Evolutionary conservation across 352 stramenopile species (phyloP).

Genomic region (Phytophthora citricola): DNA sequence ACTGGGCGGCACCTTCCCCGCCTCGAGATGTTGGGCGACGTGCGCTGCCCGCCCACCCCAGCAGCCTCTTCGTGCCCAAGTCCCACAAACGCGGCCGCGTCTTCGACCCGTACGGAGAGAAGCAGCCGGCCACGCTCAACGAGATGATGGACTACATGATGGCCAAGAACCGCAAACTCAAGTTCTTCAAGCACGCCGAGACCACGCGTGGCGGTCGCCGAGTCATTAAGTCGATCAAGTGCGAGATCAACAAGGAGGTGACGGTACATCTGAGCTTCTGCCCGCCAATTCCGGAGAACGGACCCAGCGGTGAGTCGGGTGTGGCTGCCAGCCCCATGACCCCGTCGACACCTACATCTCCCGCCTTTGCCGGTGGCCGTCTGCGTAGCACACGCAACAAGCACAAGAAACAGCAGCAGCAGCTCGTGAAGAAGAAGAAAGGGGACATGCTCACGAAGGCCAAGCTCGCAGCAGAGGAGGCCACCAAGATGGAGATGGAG

Average conservation of each 20-base stretch:
- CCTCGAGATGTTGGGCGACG: conserved; percentile 85
- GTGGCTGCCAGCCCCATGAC: conserved; percentile 89
- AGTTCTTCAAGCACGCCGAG: conserved; percentile 90
- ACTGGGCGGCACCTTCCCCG: conserved; percentile 69
- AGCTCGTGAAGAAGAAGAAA: conserved; percentile 89
- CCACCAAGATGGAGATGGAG: conserved; percentile 90
- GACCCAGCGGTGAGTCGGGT: conserved; percentile 79
- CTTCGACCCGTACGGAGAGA: conserved; percentile 86
- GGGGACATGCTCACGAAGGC: conserved; percentile 88
- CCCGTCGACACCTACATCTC: conserved; percentile 83
- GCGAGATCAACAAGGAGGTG: conserved; percentile 89
- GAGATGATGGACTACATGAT: conserved; percentile 93
- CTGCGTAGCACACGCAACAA: conserved; percentile 85
- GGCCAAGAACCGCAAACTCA: conserved; percentile 88
- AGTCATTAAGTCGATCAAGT: conserved; percentile 88
- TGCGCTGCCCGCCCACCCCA: conserved; percentile 73
- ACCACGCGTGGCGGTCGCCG: conserved; percentile 84
- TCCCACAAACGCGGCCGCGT: conserved; percentile 83
- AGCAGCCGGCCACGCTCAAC: conserved; percentile 82
- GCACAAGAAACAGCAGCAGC: conserved; percentile 83
- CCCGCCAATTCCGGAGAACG: conserved; percentile 80
- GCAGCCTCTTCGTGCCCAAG: conserved; percentile 81
- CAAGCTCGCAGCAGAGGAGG: conserved; percentile 85
- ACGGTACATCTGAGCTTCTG: conserved; percentile 85
- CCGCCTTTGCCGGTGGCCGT: conserved; percentile 70